Evolutionary conservation across 2,329 filamentous ascomycete species (phyloP).

Genomic region (Neodidymelliopsis sp.): DNA sequence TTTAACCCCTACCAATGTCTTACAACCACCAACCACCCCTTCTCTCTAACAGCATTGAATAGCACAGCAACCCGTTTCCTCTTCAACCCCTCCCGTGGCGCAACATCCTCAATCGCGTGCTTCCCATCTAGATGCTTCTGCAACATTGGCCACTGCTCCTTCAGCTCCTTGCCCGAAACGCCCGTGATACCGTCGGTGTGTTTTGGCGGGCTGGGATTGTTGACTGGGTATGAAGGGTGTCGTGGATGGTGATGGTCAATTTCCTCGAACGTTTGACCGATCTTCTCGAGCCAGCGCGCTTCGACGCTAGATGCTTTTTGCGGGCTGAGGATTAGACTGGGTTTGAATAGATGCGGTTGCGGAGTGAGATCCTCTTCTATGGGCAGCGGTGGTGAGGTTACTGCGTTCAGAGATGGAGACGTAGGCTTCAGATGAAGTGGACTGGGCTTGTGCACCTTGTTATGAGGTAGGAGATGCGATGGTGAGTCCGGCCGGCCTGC

Average conservation of each 20-base stretch:
- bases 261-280: slow-evolving; percentile 43
- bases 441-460: slow-evolving; percentile 41
- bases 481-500: slow-evolving; percentile 33
- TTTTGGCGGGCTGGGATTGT: slow-evolving; percentile 35
- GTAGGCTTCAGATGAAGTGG: slow-evolving; percentile 44
- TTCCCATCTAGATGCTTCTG: slow-evolving; percentile 88
- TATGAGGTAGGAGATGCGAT: slow-evolving; percentile 27
- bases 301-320: slow-evolving; percentile 81
- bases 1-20: slow-evolving; percentile 51
- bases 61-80: slow-evolving; percentile 69
- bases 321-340: slow-evolving; percentile 70
- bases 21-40: slow-evolving; percentile 63
- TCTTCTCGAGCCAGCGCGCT: slow-evolving; percentile 69
- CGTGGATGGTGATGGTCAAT: slow-evolving; percentile 45
- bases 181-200: slow-evolving; percentile 24
- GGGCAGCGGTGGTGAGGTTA: slow-evolving; percentile 28
- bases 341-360: slow-evolving; percentile 35
- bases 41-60: slow-evolving; percentile 70
- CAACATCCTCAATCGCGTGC: slow-evolving; percentile 84
- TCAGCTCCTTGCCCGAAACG: slow-evolving; percentile 51
- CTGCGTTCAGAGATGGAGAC: slow-evolving; percentile 33
- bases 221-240: slow-evolving; percentile 16
- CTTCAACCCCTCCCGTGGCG: slow-evolving; percentile 85
- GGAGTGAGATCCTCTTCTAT: slow-evolving; percentile 23
- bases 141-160: slow-evolving; percentile 74